Percentiles rank a stretch among this genome's conserved stretches.
Evolutionary conservation across 306 rosid genomes (phyloP).

Genomic region (Fragaria ananassa): DNA sequence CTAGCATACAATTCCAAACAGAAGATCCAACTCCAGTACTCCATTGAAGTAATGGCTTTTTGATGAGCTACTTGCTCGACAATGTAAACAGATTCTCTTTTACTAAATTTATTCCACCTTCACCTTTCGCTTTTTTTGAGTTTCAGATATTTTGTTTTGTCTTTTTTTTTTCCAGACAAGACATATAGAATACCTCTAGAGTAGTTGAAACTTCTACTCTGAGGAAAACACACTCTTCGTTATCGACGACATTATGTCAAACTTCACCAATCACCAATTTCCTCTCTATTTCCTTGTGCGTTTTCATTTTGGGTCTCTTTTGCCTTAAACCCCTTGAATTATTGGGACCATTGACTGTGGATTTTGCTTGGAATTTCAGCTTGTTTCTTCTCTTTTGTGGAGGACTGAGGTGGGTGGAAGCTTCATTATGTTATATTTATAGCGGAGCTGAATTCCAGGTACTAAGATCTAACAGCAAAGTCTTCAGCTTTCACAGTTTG

Average conservation of each 20-base stretch:
- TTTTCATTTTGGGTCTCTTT: not conserved
- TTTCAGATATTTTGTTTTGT: not conserved
- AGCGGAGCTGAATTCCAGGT: slow-evolving; percentile 40
- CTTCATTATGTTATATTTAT: slow-evolving; percentile 10
- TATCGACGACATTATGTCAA: not conserved
- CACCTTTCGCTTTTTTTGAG: not conserved
- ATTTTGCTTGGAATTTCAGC: slow-evolving; percentile 29
- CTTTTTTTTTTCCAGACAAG: not conserved
- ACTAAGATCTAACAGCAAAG: not conserved
- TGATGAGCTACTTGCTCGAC: not conserved
- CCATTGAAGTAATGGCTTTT: too few relatives aligned
- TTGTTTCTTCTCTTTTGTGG: not conserved
- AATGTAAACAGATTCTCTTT: not conserved
- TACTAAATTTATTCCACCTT: not conserved
- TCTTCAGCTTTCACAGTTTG: not conserved
- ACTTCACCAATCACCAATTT: not conserved
- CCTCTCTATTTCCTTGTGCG: slow-evolving; percentile 10
- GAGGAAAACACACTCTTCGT: not conserved
- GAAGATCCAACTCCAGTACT: too few relatives aligned
- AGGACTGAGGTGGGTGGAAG: slow-evolving; percentile 20
- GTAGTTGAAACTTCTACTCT: not conserved
- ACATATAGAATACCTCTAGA: not conserved
- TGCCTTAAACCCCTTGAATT: slow-evolving; percentile 1
- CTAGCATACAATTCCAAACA: too few relatives aligned
- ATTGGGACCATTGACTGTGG: slow-evolving; percentile 5